These are phyloP conservation scores for Centrapalus pauciflorus DNA, from an alignment of 129 eudicot genomes.

Conservation along the genomic window DNA sequence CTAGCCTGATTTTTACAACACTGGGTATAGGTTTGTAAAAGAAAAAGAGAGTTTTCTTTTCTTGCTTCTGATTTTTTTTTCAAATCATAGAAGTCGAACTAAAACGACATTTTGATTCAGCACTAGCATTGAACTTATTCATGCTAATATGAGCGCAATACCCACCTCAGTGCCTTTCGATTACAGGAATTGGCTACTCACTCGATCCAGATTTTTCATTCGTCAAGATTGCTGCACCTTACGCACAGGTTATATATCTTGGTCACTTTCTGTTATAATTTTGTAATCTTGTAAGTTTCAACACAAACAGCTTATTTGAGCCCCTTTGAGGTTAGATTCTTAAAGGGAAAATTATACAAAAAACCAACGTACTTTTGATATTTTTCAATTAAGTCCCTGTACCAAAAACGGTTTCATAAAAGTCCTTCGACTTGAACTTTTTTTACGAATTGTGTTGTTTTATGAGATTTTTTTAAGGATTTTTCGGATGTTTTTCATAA, in stretches of 20 bases:
- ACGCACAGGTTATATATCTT: conserved; percentile 64
- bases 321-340: background rate
- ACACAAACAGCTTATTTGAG: background rate
- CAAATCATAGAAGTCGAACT: background rate
- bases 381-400: no score
- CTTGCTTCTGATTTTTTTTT: background rate
- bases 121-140: no score
- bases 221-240: conserved; percentile 91
- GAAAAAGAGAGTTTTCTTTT: background rate
- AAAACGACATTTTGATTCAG: background rate
- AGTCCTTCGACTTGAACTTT: no score
- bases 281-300: background rate
- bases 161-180: background rate
- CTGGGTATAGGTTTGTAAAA: no score
- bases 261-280: background rate
- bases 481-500: no score
- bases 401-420: no score
- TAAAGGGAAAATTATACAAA: no score
- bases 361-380: no score
- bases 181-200: conserved; percentile 69
- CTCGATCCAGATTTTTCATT: conserved; percentile 92
- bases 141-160: background rate
- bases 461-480: no score
- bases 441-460: no score
- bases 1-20: no score